Evolutionary conservation across 2,329 filamentous ascomycete genomes (phyloP), one percentile per base, ranked within the genome.

Genomic region (Fonsecaea erecta): DNA sequence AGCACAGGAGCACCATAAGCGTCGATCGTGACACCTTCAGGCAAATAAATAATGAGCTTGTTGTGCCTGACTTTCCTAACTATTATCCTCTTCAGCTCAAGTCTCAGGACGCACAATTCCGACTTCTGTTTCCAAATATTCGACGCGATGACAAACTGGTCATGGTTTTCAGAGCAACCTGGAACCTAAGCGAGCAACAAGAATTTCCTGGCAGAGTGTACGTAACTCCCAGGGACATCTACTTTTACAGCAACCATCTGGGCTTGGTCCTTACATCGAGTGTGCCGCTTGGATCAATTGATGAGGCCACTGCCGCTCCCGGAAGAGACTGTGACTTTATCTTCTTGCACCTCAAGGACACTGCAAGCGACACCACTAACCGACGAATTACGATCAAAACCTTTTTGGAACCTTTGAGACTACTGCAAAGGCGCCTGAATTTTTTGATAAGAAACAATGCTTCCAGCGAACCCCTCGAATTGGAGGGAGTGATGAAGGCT

Each of bases 241-340:
- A 96, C 77, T 98, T 99, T 75, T 99, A 97, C 78, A 96, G 93
- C 72, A 91, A 98, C 74, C 91, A 97, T 74, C 88, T 97, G 75
- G 95, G 95, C 5, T 84, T 99, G 5, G 90, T 98, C 0, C 84
- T 97, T 37, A 91, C 94, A 0, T 94, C 93, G 57, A 86, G 86
- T 16, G 86, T 96, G 57, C 87, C 85, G 61, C 82, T 99, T 63
- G 85, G 88, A 61, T 88, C 85, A 21, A 92, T 99, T 63, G 87
- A 88, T 8, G 95, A 98, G 77, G 92, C 98, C 48, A 97, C 92
- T 26, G 91, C 91, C 40, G 92, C 92, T 1, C 90, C 92, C 12
- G 95, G 95, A 21, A 89, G 89, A 74, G 93, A 97, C 72, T 97
- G 92, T 74, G 95, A 99, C 78, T 96, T 93, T 75, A 85, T 98